Base-by-base conservation (phyloP, 2,329 filamentous ascomycete species). In the Botrytis deweyae region DNA sequence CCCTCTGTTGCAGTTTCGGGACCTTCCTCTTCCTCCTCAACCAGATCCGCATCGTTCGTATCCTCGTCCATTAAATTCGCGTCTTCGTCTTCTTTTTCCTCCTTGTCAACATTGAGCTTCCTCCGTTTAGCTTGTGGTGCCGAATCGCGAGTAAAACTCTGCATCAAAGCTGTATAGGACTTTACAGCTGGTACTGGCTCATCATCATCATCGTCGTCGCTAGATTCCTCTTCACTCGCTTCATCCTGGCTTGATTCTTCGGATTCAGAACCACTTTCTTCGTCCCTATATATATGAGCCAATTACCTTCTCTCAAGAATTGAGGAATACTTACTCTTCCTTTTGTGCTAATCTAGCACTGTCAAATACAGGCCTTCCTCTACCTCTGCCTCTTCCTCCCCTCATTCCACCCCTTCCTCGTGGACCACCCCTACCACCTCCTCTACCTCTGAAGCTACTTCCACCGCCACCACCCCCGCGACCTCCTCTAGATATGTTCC, bases 91-190 rank as follows among this genome's bases (percentile, higher is more conserved):
- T 75, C 74, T 38, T 77, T 62, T 25, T 67, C 18, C 33, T 76
- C 76, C 46, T 73, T 55, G 58, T 70, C 61, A 74, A 79, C 76
- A 38, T 86, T 85, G 14, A 90, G 76, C 78, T 90, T 91, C 73
- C 89, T 84, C 80, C 88, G 84, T 79, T 91, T 91, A 1, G 86
- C 82, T 61, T 84, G 85, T 3, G 85, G 86, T 36, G 80, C 82
- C 36, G 82, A 79, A 5, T 84, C 83, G 40, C 87, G 84, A 4
- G 84, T 83, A 67, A 91, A 83, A 74, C 87, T 90, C 78, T 90
- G 86, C 78, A 91, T 83, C 10, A 91, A 83, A 12, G 87, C 84
- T 82, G 87, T 83, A 76, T 91, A 91, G 5, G 89, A 86, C 44
- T 85, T 84, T 40, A 83, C 82, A 40, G 82, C 71, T 16, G 83